Conservation (phyloP, 192 early-diverging fungal species). For the Chytriomyces confervae region DNA sequence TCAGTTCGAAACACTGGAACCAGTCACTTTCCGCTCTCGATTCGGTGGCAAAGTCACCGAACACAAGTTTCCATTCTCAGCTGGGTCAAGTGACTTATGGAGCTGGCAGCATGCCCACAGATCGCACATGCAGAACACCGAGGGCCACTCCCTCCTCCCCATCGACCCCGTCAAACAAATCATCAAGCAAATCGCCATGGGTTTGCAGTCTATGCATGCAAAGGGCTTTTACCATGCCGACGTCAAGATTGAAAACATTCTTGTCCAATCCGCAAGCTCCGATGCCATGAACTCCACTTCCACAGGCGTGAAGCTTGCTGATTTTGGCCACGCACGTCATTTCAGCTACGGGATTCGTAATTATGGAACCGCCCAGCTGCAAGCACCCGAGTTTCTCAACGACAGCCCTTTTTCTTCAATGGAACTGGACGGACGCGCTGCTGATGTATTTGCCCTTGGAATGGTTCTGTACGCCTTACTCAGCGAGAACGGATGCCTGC, state of each 20-base stretch:
- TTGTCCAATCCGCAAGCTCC: background rate
- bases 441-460: constrained; percentile 32
- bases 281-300: background rate
- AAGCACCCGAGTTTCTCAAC: constrained; percentile 13
- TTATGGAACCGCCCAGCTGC: constrained; percentile 24
- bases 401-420: background rate
- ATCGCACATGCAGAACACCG: background rate
- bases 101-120: constrained; percentile 14
- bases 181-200: constrained; percentile 48
- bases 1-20: background rate
- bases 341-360: background rate
- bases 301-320: constrained; percentile 8
- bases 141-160: constrained; percentile 9
- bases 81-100: constrained; percentile 9
- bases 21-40: background rate
- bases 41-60: background rate
- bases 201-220: constrained; percentile 50
- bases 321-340: constrained; percentile 26
- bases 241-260: constrained; percentile 63
- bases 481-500: constrained; percentile 2
- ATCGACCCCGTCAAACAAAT: constrained; percentile 27
- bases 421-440: constrained; percentile 1
- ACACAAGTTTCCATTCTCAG: background rate
- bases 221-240: constrained; percentile 62
- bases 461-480: constrained; percentile 25